phyloP scores from a whole-genome alignment of 805 yeast species.

The Candida maris region DNA sequence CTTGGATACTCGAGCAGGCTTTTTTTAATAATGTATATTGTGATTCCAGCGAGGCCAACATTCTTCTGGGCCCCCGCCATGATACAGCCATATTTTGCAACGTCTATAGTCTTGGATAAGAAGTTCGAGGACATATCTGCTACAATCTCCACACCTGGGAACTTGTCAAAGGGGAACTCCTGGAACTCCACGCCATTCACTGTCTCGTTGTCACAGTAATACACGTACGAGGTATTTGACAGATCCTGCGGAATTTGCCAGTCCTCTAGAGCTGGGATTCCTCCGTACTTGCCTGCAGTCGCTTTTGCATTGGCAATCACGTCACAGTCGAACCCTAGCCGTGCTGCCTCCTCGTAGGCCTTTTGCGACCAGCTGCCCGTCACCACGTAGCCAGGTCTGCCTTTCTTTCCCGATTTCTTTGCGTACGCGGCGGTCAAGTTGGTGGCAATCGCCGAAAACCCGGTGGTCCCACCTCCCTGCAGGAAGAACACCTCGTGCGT shows the following conservation, averaged over 20 bases:
- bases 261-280: constrained; percentile 59
- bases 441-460: constrained; percentile 83
- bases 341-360: constrained; percentile 77
- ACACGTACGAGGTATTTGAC: constrained; percentile 74
- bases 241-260: constrained; percentile 63
- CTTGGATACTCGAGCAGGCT: constrained; percentile 63
- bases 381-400: constrained; percentile 80
- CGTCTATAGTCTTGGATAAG: constrained; percentile 75
- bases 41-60: constrained; percentile 94
- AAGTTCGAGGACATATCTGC: constrained; percentile 96
- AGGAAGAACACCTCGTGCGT: constrained; percentile 91
- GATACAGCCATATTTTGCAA: constrained; percentile 79
- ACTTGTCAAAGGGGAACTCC: constrained; percentile 47
- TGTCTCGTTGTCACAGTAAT: constrained; percentile 95
- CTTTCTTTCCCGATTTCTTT: constrained; percentile 67
- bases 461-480: constrained; percentile 98
- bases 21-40: constrained; percentile 87
- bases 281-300: constrained; percentile 53
- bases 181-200: constrained; percentile 88
- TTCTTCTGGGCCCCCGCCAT: constrained; percentile 99
- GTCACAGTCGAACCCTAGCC: constrained; percentile 77
- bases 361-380: constrained; percentile 95
- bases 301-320: constrained; percentile 64
- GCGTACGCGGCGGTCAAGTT: constrained; percentile 70
- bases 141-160: constrained; percentile 72